Evolutionary conservation across 2,329 filamentous ascomycete species (phyloP).

Genomic region (Lasiodiplodia hormozganensis): DNA sequence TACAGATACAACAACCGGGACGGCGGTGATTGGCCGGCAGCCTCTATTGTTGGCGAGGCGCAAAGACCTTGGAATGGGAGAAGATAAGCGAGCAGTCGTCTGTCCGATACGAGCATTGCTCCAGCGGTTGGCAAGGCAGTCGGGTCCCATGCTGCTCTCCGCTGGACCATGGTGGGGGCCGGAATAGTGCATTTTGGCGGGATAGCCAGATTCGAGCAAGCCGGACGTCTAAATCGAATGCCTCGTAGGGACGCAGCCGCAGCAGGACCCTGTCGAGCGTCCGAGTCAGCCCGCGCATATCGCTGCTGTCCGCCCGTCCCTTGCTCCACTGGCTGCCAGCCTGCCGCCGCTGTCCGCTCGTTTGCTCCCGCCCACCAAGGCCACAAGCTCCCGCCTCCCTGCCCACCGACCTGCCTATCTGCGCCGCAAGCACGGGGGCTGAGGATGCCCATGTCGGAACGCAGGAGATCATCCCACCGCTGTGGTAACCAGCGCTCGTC

Average conservation of each 20-base stretch:
- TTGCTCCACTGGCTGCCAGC: not conserved
- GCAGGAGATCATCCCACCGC: constrained; percentile 12
- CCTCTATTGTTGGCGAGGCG: not conserved
- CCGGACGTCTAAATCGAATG: constrained; percentile 13
- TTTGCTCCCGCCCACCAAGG: constrained; percentile 14
- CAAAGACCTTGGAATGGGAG: not conserved
- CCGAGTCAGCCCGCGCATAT: constrained; percentile 24
- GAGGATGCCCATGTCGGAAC: not conserved
- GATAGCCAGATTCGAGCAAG: constrained; percentile 9
- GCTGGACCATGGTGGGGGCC: constrained; percentile 6
- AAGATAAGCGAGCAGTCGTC: constrained; percentile 14
- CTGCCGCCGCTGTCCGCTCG: not conserved
- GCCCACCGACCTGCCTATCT: constrained; percentile 5
- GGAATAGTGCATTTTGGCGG: constrained; percentile 7
- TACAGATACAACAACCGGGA: not conserved
- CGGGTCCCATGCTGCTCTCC: not conserved
- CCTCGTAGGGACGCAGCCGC: constrained; percentile 19
- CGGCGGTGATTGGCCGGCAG: not conserved
- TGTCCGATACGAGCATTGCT: not conserved
- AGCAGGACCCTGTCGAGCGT: constrained; percentile 10
- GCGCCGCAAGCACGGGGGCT: constrained; percentile 6
- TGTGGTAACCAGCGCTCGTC: not conserved
- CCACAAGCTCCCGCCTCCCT: constrained; percentile 14
- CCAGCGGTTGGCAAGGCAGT: not conserved
- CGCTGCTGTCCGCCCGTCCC: constrained; percentile 10